These are phyloP conservation scores for Ganoderma sp. DNA, from an alignment of 1,284 basidiomycete genomes.

Conservation along the genomic window DNA sequence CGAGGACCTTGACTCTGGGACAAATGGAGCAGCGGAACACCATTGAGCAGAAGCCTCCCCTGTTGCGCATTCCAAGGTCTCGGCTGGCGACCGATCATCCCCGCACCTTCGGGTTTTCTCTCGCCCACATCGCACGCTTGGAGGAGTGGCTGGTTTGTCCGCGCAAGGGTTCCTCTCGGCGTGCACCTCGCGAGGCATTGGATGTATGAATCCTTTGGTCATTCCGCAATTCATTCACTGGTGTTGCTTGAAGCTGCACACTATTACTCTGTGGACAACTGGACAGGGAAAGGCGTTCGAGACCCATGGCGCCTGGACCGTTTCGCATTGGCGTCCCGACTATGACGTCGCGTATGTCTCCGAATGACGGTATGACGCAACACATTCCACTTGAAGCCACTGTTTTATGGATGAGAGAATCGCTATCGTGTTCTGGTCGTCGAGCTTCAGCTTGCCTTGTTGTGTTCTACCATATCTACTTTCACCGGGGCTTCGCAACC, in stretches of 20 bases:
- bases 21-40: background rate
- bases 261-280: no score
- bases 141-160: background rate
- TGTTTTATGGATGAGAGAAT: background rate
- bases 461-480: background rate
- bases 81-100: background rate
- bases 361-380: constrained; percentile 27
- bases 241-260: no score
- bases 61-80: background rate
- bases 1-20: background rate
- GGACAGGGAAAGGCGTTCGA: no score
- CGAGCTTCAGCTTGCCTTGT: background rate
- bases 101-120: background rate
- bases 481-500: background rate
- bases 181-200: background rate
- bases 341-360: background rate
- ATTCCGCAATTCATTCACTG: background rate
- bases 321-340: constrained; percentile 1
- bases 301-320: background rate
- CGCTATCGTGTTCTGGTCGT: background rate
- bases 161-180: background rate
- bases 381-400: constrained; percentile 24
- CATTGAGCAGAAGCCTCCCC: background rate
- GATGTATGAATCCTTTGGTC: background rate
- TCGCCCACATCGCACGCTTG: background rate